Evolutionary conservation across 2,329 filamentous ascomycete species (phyloP).

Genomic region (Aureobasidium vineae): DNA sequence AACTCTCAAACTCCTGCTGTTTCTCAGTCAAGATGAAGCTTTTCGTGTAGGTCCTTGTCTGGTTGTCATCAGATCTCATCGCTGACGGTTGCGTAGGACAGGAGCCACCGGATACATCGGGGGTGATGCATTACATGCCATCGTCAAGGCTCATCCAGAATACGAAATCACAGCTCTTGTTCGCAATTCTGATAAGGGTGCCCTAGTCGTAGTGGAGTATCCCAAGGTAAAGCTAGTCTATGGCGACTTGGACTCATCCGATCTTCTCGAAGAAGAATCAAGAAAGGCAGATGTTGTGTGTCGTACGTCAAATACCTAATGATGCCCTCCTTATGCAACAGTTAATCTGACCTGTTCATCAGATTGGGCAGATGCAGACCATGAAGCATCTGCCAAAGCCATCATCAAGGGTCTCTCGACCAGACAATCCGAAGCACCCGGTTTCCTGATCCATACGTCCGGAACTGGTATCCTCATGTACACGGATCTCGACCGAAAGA

Average conservation of each 20-base stretch:
- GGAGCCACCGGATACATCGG: conserved; percentile 46
- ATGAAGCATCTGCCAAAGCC: conserved; percentile 49
- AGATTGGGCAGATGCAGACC: conserved; percentile 51
- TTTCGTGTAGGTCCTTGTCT: not conserved
- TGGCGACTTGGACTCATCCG: conserved; percentile 50
- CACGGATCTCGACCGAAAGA: conserved; percentile 49
- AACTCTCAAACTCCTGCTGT: not conserved
- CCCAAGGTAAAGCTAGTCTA: conserved; percentile 52
- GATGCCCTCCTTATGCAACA: not conserved
- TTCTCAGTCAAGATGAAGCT: not conserved
- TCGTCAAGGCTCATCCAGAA: conserved; percentile 51
- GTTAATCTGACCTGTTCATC: conserved; percentile 22
- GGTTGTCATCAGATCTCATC: too few relatives aligned
- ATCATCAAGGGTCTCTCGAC: conserved; percentile 53
- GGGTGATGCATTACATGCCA: conserved; percentile 47
- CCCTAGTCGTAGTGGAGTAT: conserved; percentile 35
- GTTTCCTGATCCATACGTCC: conserved; percentile 52
- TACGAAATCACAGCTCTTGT: conserved; percentile 51
- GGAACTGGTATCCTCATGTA: conserved; percentile 59
- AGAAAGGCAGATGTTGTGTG: conserved; percentile 54
- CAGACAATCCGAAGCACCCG: conserved; percentile 42
- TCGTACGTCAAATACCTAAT: conserved; percentile 33
- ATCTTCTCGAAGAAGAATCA: conserved; percentile 49
- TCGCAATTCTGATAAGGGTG: conserved; percentile 39
- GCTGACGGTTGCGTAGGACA: conserved; percentile 9